phyloP scores from a whole-genome alignment of 2,329 filamentous ascomycete genomes.

The Xylariaceae sp. region DNA sequence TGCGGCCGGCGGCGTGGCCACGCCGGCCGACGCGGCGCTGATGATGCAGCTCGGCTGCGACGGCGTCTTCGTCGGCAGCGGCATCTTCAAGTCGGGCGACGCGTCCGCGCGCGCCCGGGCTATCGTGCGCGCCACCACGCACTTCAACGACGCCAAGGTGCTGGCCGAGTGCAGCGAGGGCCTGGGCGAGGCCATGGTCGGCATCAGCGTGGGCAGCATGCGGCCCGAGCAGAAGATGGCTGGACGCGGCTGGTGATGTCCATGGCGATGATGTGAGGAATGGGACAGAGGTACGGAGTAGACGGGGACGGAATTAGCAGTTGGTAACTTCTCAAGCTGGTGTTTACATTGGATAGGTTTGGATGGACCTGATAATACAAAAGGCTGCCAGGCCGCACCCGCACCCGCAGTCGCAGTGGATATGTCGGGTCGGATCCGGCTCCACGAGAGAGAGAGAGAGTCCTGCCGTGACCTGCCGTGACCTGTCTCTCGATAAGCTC shows the following conservation, averaged over 20 bases:
- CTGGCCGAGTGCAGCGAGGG: conserved; percentile 82
- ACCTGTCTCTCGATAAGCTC: too few relatives aligned
- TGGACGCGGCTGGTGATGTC: conserved; percentile 68
- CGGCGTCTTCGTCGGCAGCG: conserved; percentile 92
- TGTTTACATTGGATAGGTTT: too few relatives aligned
- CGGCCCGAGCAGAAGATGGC: conserved; percentile 74
- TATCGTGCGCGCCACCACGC: conserved; percentile 89
- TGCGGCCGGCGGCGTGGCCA: conserved; percentile 98
- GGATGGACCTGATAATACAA: too few relatives aligned
- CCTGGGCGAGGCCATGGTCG: conserved; percentile 96
- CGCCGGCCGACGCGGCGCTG: conserved; percentile 88
- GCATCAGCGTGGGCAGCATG: conserved; percentile 80
- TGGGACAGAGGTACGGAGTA: neutral
- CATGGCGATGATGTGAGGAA: neutral
- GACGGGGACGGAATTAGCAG: too few relatives aligned
- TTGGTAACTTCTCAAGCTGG: too few relatives aligned
- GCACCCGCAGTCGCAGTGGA: too few relatives aligned
- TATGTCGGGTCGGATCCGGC: too few relatives aligned
- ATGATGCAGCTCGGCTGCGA: conserved; percentile 99
- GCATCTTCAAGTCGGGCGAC: conserved; percentile 96
- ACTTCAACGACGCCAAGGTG: conserved; percentile 78
- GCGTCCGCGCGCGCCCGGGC: conserved; percentile 84
- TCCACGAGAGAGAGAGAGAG: too few relatives aligned
- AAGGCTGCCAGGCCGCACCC: too few relatives aligned
- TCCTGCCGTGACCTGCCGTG: too few relatives aligned